Evolutionary conservation across 164 flowering plant species (phyloP), one percentile per base, ranked within the genome.

Genomic region (Umbellularia californica): DNA sequence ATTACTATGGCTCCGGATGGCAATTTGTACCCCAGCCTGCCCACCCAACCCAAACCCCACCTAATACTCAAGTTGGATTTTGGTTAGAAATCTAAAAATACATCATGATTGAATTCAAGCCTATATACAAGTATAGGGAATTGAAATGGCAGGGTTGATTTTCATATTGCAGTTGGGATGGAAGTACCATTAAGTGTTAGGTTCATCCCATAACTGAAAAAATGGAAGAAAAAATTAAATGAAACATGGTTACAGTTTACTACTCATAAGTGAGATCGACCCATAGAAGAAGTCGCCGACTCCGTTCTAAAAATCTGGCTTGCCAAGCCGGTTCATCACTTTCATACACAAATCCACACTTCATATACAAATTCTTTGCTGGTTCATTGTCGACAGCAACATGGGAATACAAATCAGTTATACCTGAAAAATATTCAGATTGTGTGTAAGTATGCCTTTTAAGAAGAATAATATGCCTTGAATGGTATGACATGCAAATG

Each of bases 291-390:
- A 88, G 72, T 70, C 97, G 85, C 47, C 91, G 75, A 0, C 97
- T 94, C 19, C 97, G 88, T 69, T 88, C 92, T 3, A 92, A 84
- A 79, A 87, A 94, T 84, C 97, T 84, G 51, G 98, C 97, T 82
- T 91, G 91, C 97, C 95, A 90, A 27, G 97, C 92, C 25, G 98
- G 94, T 81, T 92, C 98, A 66, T 91, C 97, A 58, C 75, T 88
- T 82, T 94, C 98, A 74, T 83, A 82, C 3, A 84, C 72, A 65
- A 94, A 94, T 64, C 97, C 97, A 76, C 91, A 84, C 82, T 91
- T 94, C 72, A 79, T 50, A 82, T 94, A 94, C 77, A 94, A 79
- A 23, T 85, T 84, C 82, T 86, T 92, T 51, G 97, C 97, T 3
- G 97, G 81, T 76, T 86, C 93, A 78, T 92, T 94, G 83, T 94